Percentiles rank a stretch among this genome's conserved stretches.
phyloP scores from a whole-genome alignment of 2,329 filamentous ascomycete genomes.

The Monosporascus sp. region DNA sequence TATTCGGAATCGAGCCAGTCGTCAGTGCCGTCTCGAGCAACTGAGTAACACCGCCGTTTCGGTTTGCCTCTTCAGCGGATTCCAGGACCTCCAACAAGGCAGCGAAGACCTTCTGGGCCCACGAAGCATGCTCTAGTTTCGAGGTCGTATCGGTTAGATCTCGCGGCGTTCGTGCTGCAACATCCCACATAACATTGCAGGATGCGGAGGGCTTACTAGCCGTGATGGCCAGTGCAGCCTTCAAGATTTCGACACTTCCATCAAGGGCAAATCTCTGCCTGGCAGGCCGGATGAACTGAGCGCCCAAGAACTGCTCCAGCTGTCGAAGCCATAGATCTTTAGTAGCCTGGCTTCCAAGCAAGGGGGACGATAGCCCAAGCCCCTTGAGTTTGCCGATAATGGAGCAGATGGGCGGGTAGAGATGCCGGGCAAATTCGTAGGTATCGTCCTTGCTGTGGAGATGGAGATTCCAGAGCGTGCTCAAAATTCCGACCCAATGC shows the following conservation, averaged over 20 bases:
- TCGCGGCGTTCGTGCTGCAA: conserved; percentile 21
- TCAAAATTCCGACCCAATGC: conserved; percentile 43
- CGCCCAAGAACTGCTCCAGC: conserved; percentile 44
- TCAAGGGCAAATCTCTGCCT: conserved; percentile 41
- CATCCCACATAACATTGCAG: conserved; percentile 37
- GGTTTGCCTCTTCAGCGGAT: conserved; percentile 9
- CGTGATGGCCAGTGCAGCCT: conserved; percentile 35
- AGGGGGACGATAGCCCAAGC: conserved; percentile 13
- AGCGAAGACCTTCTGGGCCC: conserved; percentile 22
- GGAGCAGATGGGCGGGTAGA: conserved; percentile 35
- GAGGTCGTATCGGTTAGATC: conserved; percentile 23
- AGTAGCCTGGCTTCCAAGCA: conserved; percentile 17
- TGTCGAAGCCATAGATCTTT: conserved; percentile 39
- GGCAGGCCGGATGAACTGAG: conserved; percentile 47
- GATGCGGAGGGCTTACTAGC: conserved; percentile 30
- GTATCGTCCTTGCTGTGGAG: conserved; percentile 44
- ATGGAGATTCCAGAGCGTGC: conserved; percentile 49
- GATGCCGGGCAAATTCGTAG: conserved; percentile 41
- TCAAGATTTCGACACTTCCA: conserved; percentile 36
- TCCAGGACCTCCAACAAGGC: conserved; percentile 15
- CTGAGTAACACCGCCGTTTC: conserved; percentile 20
- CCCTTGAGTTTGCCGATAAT: conserved; percentile 38
- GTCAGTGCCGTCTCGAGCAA: conserved; percentile 31
- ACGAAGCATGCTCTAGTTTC: conserved; percentile 23
- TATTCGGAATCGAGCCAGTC: conserved; percentile 28